Evolutionary conservation across 148 eudicot species (phyloP).

Genomic region (Rhododendron griersonianum): DNA sequence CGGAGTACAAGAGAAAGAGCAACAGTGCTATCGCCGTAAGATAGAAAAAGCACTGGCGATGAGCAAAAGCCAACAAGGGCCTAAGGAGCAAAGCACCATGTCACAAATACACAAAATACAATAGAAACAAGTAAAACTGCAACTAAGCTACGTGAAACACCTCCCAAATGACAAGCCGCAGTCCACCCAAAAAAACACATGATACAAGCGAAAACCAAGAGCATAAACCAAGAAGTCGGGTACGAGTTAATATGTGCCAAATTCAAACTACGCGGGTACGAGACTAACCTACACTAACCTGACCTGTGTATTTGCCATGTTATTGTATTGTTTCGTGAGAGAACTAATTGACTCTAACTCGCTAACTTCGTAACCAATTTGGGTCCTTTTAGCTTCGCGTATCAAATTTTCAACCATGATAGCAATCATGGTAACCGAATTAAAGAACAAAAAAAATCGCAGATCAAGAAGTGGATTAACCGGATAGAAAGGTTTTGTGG

Average conservation of each 20-base stretch:
- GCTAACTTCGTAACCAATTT: not conserved
- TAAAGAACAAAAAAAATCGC: not conserved
- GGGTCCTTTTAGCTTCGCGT: not conserved
- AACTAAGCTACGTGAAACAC: no score
- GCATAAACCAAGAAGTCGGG: no score
- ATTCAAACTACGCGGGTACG: not conserved
- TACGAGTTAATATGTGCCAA: not conserved
- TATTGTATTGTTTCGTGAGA: not conserved
- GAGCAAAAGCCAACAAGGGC: no score
- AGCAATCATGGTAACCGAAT: not conserved
- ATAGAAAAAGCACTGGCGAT: no score
- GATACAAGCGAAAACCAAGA: no score
- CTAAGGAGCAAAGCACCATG: no score
- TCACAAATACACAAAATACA: no score
- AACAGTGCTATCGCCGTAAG: no score
- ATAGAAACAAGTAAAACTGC: no score
- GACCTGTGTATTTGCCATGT: not conserved
- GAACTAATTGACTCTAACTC: not conserved
- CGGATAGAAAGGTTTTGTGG: slow-evolving; percentile 33
- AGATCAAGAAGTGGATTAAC: not conserved
- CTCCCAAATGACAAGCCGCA: no score
- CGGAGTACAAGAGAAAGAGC: no score
- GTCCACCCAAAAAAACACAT: no score
- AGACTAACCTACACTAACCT: not conserved
- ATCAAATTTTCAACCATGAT: not conserved